Evolutionary conservation across 345 rosid genomes (phyloP).

Genomic region (Salix suchowensis): DNA sequence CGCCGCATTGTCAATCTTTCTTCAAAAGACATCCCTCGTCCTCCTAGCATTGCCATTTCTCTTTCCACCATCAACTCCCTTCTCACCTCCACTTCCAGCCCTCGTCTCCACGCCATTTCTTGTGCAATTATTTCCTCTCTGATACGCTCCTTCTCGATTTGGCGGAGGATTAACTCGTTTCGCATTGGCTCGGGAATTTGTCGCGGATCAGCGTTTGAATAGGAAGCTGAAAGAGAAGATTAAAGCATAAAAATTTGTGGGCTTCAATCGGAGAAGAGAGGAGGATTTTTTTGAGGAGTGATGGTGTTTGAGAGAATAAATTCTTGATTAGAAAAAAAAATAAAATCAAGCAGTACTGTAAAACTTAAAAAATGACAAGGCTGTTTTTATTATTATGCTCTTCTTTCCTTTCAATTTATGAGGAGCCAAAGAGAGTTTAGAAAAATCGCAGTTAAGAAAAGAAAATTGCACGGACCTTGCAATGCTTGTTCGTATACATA

Average conservation of each 20-base stretch:
- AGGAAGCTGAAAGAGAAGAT: neutral
- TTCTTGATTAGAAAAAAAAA: too few relatives aligned
- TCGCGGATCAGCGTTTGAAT: neutral
- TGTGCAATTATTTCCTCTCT: constrained; percentile 37
- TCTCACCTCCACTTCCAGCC: constrained; percentile 40
- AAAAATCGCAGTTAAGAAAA: neutral
- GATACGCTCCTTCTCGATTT: constrained; percentile 39
- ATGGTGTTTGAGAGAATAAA: neutral
- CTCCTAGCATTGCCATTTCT: constrained; percentile 26
- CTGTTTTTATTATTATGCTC: too few relatives aligned
- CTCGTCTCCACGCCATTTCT: constrained; percentile 28
- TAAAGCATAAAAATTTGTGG: neutral
- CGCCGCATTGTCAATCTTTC: constrained; percentile 23
- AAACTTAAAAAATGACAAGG: too few relatives aligned
- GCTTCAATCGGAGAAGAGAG: too few relatives aligned
- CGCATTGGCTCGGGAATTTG: neutral
- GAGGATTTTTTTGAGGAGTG: too few relatives aligned
- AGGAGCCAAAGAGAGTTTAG: neutral
- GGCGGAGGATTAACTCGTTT: constrained; percentile 20
- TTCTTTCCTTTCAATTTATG: neutral
- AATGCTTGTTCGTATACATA: constrained; percentile 22
- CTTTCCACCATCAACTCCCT: constrained; percentile 44
- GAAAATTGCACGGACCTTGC: constrained; percentile 16
- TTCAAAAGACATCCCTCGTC: constrained; percentile 12
- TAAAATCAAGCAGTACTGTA: too few relatives aligned